phyloP scores from a whole-genome alignment of 2,329 filamentous ascomycete genomes.

The Penicillium verrucosum region DNA sequence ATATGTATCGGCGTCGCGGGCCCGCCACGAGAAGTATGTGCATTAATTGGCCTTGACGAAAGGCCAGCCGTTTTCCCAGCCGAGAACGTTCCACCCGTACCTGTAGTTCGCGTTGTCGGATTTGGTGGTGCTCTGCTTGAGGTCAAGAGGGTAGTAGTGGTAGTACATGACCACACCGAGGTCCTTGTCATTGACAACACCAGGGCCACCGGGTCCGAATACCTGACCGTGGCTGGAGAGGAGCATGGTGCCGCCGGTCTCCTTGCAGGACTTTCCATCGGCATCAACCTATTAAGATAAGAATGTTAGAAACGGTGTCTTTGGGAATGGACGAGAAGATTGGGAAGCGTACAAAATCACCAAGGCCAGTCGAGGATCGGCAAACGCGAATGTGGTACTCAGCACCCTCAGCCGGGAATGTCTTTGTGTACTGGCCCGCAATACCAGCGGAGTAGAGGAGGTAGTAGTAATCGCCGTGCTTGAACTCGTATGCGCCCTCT shows the following conservation, averaged over 20 bases:
- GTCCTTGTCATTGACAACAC: slow-evolving; percentile 31
- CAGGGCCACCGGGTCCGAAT: slow-evolving; percentile 65
- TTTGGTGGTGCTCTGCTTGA: slow-evolving; percentile 50
- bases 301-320: background rate
- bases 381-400: slow-evolving; percentile 67
- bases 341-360: slow-evolving; percentile 49
- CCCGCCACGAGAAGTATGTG: slow-evolving; percentile 3
- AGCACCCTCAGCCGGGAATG: slow-evolving; percentile 51
- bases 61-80: slow-evolving; percentile 47
- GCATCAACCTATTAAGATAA: slow-evolving; percentile 47
- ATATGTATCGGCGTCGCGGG: background rate
- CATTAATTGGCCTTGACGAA: slow-evolving; percentile 20
- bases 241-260: slow-evolving; percentile 60
- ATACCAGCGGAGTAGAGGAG: slow-evolving; percentile 59
- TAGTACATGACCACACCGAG: slow-evolving; percentile 60
- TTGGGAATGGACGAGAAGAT: background rate
- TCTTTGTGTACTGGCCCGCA: slow-evolving; percentile 56
- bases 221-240: slow-evolving; percentile 58
- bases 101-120: slow-evolving; percentile 41
- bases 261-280: slow-evolving; percentile 51
- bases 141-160: slow-evolving; percentile 51
- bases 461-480: slow-evolving; percentile 58
- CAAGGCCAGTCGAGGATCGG: slow-evolving; percentile 51
- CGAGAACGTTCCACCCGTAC: slow-evolving; percentile 50
- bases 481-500: slow-evolving; percentile 58